phyloP scores from a whole-genome alignment of 495 filamentous ascomycete species.

The Corynascus novoguineensis region DNA sequence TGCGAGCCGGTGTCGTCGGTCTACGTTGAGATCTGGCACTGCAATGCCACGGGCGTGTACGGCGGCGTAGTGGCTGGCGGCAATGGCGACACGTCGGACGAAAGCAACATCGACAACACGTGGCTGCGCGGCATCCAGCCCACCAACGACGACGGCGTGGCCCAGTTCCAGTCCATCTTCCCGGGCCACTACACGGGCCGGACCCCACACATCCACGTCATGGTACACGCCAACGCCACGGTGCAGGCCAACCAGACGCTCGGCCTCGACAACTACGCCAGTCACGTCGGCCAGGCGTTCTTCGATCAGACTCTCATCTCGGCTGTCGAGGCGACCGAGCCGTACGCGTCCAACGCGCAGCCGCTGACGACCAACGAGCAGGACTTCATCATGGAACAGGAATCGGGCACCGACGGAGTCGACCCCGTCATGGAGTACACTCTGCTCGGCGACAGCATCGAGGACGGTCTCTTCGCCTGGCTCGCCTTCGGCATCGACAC shows the following conservation, averaged over 20 bases:
- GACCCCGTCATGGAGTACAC: constrained; percentile 54
- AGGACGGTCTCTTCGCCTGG: constrained; percentile 53
- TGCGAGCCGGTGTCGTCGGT: constrained; percentile 52
- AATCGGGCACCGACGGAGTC: constrained; percentile 33
- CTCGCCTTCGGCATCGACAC: constrained; percentile 51
- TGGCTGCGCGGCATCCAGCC: constrained; percentile 49
- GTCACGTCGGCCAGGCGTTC: constrained; percentile 61
- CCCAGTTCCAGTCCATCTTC: constrained; percentile 49
- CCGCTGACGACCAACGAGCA: constrained; percentile 44
- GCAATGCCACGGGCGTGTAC: constrained; percentile 48
- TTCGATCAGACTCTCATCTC: constrained; percentile 54
- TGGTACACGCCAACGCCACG: constrained; percentile 43
- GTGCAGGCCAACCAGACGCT: constrained; percentile 45
- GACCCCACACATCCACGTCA: constrained; percentile 40
- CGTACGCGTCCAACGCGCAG: constrained; percentile 54
- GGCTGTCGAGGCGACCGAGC: constrained; percentile 49
- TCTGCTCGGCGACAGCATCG: constrained; percentile 47
- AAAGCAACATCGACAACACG: constrained; percentile 43
- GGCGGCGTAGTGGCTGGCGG: constrained; percentile 47
- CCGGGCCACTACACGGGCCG: constrained; percentile 53
- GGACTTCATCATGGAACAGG: constrained; percentile 41
- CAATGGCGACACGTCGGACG: constrained; percentile 43
- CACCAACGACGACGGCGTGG: constrained; percentile 44
- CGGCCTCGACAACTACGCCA: constrained; percentile 38
- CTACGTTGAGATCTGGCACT: constrained; percentile 58